Conservation (phyloP, 768 basidiomycete species). For the Collybiopsis confluens region DNA sequence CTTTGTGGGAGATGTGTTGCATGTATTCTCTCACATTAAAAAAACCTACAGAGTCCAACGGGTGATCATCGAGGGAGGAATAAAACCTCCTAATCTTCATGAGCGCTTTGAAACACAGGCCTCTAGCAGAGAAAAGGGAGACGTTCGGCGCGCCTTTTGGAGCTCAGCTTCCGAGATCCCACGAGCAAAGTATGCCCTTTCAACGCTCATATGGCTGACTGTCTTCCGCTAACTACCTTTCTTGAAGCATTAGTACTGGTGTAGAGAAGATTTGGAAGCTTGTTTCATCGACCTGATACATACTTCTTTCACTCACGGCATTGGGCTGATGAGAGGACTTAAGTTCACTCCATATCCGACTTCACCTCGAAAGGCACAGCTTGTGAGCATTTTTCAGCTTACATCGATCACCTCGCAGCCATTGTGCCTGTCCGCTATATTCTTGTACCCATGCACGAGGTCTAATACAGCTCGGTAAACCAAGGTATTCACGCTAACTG, state of each 20-base stretch:
- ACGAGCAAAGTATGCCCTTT: constrained; percentile 53
- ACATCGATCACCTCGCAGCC: too few species aligned
- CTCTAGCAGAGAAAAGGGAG: constrained; percentile 11
- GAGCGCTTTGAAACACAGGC: constrained; percentile 1
- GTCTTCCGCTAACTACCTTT: constrained; percentile 8
- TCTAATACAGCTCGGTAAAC: too few species aligned
- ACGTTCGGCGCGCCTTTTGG: constrained; percentile 37
- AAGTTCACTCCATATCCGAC: too few species aligned
- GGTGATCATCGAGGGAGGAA: constrained; percentile 61
- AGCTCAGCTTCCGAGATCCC: constrained; percentile 48
- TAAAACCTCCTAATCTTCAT: constrained; percentile 31
- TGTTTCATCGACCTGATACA: constrained; percentile 46
- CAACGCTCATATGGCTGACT: constrained; percentile 11
- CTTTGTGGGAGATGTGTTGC: constrained; percentile 62
- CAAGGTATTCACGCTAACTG: too few species aligned
- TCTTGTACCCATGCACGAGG: too few species aligned
- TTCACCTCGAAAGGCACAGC: too few species aligned
- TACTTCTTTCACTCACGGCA: background rate
- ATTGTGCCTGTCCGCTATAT: too few species aligned
- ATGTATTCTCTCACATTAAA: constrained; percentile 87
- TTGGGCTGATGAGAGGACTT: too few species aligned
- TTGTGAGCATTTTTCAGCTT: too few species aligned
- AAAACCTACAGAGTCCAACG: constrained; percentile 81
- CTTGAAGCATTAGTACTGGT: constrained; percentile 65
- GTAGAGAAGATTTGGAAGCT: constrained; percentile 71